Percentiles rank a stretch among this genome's conserved stretches.
Evolutionary conservation across 2,329 filamentous ascomycete species (phyloP).

Genomic region (Diaporthe velutina): DNA sequence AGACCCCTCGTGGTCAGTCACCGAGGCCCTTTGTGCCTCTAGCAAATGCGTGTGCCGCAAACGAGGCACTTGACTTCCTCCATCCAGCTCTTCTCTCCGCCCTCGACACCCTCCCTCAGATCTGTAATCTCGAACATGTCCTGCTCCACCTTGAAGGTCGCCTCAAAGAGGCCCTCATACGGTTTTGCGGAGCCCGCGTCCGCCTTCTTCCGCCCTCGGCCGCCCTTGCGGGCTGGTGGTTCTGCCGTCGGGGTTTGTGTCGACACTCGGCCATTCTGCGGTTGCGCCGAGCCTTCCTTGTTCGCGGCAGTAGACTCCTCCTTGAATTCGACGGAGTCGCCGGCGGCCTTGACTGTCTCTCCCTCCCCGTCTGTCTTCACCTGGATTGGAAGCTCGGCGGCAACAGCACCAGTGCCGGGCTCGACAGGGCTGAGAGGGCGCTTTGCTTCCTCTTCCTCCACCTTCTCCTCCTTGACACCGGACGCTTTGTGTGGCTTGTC

Average conservation of each 20-base stretch:
- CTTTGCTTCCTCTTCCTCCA: constrained; percentile 53
- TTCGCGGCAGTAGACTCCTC: constrained; percentile 45
- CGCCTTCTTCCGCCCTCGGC: constrained; percentile 53
- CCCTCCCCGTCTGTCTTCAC: constrained; percentile 61
- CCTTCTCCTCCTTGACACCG: constrained; percentile 54
- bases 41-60: constrained; percentile 62
- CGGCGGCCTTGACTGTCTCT: constrained; percentile 47
- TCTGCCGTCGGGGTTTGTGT: constrained; percentile 42
- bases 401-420: constrained; percentile 60
- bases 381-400: constrained; percentile 64
- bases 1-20: too few species aligned
- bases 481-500: constrained; percentile 62
- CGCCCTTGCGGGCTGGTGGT: constrained; percentile 43
- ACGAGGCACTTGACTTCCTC: constrained; percentile 65
- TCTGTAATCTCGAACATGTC: constrained; percentile 65
- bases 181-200: constrained; percentile 54
- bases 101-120: constrained; percentile 59
- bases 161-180: constrained; percentile 66
- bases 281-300: constrained; percentile 35
- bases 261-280: constrained; percentile 40
- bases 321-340: constrained; percentile 54
- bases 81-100: constrained; percentile 65
- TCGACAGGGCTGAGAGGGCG: constrained; percentile 66
- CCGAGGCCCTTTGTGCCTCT: constrained; percentile 25
- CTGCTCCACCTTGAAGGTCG: constrained; percentile 60